These are phyloP conservation scores for Blastobotrys illinoisensis DNA, from an alignment of 1,139 yeast species.

Conservation along the genomic window DNA sequence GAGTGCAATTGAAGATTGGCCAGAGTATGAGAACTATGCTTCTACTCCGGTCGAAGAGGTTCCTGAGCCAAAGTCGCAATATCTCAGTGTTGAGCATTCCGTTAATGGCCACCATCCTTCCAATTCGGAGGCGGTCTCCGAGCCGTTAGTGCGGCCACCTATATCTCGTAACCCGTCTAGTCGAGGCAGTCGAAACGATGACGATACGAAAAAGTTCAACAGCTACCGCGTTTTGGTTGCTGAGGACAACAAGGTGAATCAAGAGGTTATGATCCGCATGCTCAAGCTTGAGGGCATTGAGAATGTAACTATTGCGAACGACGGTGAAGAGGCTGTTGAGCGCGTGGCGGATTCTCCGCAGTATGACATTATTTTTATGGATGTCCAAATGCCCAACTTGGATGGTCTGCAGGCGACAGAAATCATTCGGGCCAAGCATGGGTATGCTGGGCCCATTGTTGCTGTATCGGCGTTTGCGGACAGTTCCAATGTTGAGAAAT, in stretches of 20 bases:
- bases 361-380: slow-evolving; percentile 84
- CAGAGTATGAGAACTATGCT: slow-evolving; percentile 13
- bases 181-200: slow-evolving; percentile 10
- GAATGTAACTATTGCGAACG: slow-evolving; percentile 73
- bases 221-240: slow-evolving; percentile 66
- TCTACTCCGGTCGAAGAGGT: background rate
- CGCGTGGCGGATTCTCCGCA: slow-evolving; percentile 36
- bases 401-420: slow-evolving; percentile 84
- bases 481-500: slow-evolving; percentile 78
- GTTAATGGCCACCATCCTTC: background rate
- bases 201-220: background rate
- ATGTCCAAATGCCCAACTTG: slow-evolving; percentile 92
- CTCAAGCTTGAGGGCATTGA: slow-evolving; percentile 73
- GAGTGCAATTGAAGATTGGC: slow-evolving; percentile 13
- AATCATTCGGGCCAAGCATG: slow-evolving; percentile 56
- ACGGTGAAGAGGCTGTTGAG: slow-evolving; percentile 85
- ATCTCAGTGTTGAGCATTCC: background rate
- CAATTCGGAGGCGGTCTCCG: background rate
- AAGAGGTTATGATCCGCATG: slow-evolving; percentile 90
- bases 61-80: background rate
- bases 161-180: slow-evolving; percentile 21
- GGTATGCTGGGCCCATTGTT: slow-evolving; percentile 67
- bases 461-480: slow-evolving; percentile 96
- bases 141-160: slow-evolving; percentile 17
- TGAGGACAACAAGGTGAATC: slow-evolving; percentile 90